Evolutionary conservation across 352 stramenopile species (phyloP), one percentile per base, ranked within the genome.

Genomic region (Globisporangium splendens): DNA sequence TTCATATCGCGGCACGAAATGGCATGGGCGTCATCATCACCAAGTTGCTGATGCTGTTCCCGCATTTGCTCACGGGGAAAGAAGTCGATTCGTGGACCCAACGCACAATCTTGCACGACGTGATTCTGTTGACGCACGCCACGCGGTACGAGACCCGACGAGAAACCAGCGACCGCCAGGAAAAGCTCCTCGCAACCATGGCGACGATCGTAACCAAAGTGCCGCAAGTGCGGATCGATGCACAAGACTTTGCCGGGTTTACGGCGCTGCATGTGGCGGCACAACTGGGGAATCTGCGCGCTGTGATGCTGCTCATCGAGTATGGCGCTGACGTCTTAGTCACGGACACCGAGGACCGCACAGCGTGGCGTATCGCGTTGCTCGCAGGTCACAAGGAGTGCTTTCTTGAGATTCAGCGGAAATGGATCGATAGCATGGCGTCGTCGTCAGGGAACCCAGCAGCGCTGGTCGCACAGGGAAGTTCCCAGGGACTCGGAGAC

Each of bases 391-490:
- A 88, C 49, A 73, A 89, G 4, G 59, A 66, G 1, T 86, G 80
- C 35, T 86, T 86, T 21, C 62, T 85, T n/a, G 81, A 88, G 43
- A 83, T 91, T 35, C 73, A 73, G 10, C 75, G 65, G 39, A 83
- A 88, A 31, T 88, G 80, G 77, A 54, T 88, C 41, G 70, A 55
- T 46, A 61, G 59, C 8, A 49, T 54, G 6, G 31, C 57, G 1
- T 38, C 42, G 1, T n/a, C 28, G 15, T 46, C 15, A 5, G 17
- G 38, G 8, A 49, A 17, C 24, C 18, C 48, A 53, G 28, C 24
- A 50, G 54, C 5, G 39, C 39, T 57, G 21, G 20, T 18, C 14
- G n/a, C 33, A n/a, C 46, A 33, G 15, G 2, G 59, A 49, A 54
- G 22, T 22, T 22, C 22, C n/a, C 31, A 56, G 38, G n/a, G 58